phyloP scores from a whole-genome alignment of 2,329 filamentous ascomycete genomes.

The Neocucurbitaria cava region DNA sequence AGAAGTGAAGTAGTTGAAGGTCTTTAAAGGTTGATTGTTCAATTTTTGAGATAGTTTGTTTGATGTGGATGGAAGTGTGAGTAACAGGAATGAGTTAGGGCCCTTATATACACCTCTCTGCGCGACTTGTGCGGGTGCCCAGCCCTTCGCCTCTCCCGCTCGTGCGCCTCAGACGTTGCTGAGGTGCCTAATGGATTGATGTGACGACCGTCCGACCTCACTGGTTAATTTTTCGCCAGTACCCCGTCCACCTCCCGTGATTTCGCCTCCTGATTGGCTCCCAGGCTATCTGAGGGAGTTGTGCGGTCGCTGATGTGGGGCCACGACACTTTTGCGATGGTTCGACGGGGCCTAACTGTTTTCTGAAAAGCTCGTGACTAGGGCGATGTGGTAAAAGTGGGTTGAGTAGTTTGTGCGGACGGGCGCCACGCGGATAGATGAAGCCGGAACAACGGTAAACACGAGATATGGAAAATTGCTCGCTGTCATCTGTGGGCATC shows the following conservation, averaged over 20 bases:
- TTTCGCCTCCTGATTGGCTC: neutral
- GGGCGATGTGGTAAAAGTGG: constrained; percentile 1
- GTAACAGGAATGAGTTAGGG: too few species aligned
- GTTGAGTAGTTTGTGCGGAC: constrained; percentile 11
- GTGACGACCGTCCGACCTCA: neutral
- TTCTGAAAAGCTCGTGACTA: neutral
- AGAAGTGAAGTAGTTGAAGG: neutral
- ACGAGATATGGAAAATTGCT: neutral
- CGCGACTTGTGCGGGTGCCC: constrained; percentile 20
- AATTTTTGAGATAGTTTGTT: neutral
- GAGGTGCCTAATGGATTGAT: neutral
- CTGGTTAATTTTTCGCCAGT: neutral
- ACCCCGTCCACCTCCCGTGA: neutral
- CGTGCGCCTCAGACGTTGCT: neutral
- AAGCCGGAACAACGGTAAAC: neutral
- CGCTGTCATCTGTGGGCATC: neutral
- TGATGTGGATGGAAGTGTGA: constrained; percentile 2
- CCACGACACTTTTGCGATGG: constrained; percentile 11
- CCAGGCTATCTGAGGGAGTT: neutral
- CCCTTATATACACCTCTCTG: constrained; percentile 16
- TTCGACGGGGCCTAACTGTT: neutral
- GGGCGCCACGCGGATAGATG: neutral
- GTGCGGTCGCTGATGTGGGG: constrained; percentile 1
- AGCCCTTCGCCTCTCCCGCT: neutral
- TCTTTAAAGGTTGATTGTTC: neutral